Percentiles rank a stretch among this genome's conserved stretches.
phyloP scores from a whole-genome alignment of 2,329 filamentous ascomycete genomes.

The Dryadomyces quercivorus region DNA sequence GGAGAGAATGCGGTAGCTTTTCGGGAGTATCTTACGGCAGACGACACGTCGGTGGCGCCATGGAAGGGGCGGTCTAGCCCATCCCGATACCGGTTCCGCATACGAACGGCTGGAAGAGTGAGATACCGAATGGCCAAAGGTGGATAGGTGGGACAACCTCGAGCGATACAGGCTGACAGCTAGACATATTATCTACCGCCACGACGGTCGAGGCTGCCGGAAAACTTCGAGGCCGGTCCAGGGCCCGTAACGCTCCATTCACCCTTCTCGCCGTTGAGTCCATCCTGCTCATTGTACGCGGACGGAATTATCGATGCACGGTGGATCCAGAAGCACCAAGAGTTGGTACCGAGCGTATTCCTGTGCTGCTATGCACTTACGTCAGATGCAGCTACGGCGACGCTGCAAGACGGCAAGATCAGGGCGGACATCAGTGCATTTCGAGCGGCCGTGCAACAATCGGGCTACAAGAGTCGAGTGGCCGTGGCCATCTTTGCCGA shows the following conservation, averaged over 20 bases:
- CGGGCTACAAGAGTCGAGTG: slow-evolving; percentile 67
- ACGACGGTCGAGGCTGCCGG: slow-evolving; percentile 41
- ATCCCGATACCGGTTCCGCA: slow-evolving; percentile 48
- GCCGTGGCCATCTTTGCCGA: slow-evolving; percentile 69
- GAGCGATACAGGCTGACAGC: not conserved
- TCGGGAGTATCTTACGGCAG: slow-evolving; percentile 50
- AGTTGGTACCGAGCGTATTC: slow-evolving; percentile 67
- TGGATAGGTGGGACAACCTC: too few relatives aligned
- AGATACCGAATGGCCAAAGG: slow-evolving; percentile 21
- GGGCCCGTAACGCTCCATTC: slow-evolving; percentile 61
- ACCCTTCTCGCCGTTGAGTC: slow-evolving; percentile 79
- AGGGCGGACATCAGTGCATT: slow-evolving; percentile 76
- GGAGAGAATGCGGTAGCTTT: slow-evolving; percentile 53
- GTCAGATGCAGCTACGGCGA: slow-evolving; percentile 59
- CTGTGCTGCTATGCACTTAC: slow-evolving; percentile 71
- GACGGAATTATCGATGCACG: slow-evolving; percentile 73
- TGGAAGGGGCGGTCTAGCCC: slow-evolving; percentile 52
- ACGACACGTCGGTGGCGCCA: slow-evolving; percentile 51
- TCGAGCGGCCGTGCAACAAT: slow-evolving; percentile 52
- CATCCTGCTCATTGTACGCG: slow-evolving; percentile 70
- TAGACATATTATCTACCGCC: slow-evolving; percentile 45
- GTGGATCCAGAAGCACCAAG: slow-evolving; percentile 86
- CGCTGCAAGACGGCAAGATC: slow-evolving; percentile 73
- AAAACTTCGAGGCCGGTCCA: slow-evolving; percentile 34
- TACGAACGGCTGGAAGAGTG: slow-evolving; percentile 73